A percentile compares a stretch with the other conserved stretches of the same genome.
Conservation (phyloP, 129 eudicot genomes). For the Pulicaria dysenterica region DNA sequence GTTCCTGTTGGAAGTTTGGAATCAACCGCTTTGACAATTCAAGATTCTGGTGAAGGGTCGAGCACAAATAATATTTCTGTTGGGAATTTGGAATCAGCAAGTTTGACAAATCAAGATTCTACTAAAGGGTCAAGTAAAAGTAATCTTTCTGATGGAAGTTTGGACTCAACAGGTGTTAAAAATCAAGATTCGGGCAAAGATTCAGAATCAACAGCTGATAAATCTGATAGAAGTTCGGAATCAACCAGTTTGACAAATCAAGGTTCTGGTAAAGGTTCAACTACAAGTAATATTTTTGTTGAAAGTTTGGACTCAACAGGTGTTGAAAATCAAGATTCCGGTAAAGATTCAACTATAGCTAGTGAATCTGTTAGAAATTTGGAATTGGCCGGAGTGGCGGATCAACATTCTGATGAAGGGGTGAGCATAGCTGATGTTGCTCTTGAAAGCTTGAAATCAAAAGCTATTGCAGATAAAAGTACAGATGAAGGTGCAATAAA, state of each 20-base stretch:
- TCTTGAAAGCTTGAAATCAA: conserved; percentile 21
- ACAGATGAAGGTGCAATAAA: conserved; percentile 14
- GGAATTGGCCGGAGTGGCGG: not conserved
- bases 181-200: too few relatives aligned
- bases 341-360: conserved; percentile 16
- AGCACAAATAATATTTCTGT: too few relatives aligned
- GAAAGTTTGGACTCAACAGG: conserved; percentile 20
- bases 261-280: conserved; percentile 28
- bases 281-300: not conserved
- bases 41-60: too few relatives aligned
- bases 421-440: conserved; percentile 26
- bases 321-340: conserved; percentile 8
- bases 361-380: conserved; percentile 4
- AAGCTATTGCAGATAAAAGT: conserved; percentile 8
- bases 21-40: too few relatives aligned
- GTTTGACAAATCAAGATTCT: too few relatives aligned
- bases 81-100: too few relatives aligned
- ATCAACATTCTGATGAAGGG: conserved; percentile 25
- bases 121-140: too few relatives aligned
- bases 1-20: too few relatives aligned
- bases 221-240: conserved; percentile 1
- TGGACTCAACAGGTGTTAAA: too few relatives aligned
- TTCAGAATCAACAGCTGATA: not conserved
- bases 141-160: too few relatives aligned
- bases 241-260: not conserved